Evolutionary conservation across 2,329 filamentous ascomycete species (phyloP).

Genomic region (Pseudogymnoascus sp.): DNA sequence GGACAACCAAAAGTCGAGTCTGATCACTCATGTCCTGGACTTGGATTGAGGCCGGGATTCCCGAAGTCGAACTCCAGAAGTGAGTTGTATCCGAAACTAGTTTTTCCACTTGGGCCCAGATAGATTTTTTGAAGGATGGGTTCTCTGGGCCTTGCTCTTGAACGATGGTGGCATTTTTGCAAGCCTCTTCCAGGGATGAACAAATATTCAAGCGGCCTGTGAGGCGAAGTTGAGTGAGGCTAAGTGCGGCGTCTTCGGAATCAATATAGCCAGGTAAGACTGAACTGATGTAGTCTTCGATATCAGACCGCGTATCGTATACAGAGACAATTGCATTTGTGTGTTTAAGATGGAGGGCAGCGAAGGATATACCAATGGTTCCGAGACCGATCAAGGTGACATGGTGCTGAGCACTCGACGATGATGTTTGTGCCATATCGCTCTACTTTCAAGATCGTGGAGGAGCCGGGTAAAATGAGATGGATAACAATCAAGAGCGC

Average conservation of each 20-base stretch:
- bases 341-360: conserved; percentile 42
- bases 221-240: conserved; percentile 17
- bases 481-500: not conserved
- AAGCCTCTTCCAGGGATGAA: conserved; percentile 33
- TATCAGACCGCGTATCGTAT: conserved; percentile 44
- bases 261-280: conserved; percentile 30
- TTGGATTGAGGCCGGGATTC: conserved; percentile 47
- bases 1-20: conserved; percentile 44
- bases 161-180: conserved; percentile 40
- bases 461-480: not conserved
- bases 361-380: conserved; percentile 48
- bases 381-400: conserved; percentile 33
- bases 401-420: not conserved
- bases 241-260: not conserved
- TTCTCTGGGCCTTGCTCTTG: conserved; percentile 54
- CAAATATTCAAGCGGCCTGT: conserved; percentile 29
- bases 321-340: conserved; percentile 26
- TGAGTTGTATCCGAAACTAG: conserved; percentile 37
- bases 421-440: not conserved
- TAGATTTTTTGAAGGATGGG: conserved; percentile 38
- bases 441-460: not conserved
- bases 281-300: conserved; percentile 34
- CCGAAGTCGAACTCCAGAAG: conserved; percentile 50
- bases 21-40: conserved; percentile 30
- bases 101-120: conserved; percentile 44